Evolutionary conservation across 2,329 filamentous ascomycete species (phyloP).

Genomic region (Stylonectria norvegica): DNA sequence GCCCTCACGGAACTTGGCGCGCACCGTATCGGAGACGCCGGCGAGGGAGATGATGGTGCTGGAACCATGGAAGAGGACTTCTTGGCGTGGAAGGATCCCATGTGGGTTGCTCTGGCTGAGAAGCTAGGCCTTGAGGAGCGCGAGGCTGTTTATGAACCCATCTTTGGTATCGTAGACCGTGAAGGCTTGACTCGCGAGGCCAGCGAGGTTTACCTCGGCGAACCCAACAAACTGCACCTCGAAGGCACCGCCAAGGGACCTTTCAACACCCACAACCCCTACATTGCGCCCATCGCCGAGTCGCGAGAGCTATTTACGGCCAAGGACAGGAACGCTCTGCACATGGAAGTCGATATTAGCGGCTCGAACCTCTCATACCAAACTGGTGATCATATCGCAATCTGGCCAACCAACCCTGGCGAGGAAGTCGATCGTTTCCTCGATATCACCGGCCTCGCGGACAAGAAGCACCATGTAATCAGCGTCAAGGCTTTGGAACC

Average conservation of each 20-base stretch:
- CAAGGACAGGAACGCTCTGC: slow-evolving; percentile 90
- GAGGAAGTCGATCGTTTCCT: slow-evolving; percentile 89
- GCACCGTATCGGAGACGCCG: slow-evolving; percentile 77
- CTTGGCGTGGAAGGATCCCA: slow-evolving; percentile 97
- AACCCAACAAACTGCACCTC: slow-evolving; percentile 94
- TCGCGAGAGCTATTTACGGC: slow-evolving; percentile 88
- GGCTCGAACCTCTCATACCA: slow-evolving; percentile 89
- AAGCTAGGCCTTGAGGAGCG: slow-evolving; percentile 90
- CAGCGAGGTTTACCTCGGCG: slow-evolving; percentile 84
- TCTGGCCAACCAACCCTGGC: slow-evolving; percentile 96
- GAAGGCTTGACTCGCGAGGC: slow-evolving; percentile 71
- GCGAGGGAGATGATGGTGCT: slow-evolving; percentile 95
- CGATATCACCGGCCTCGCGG: slow-evolving; percentile 67
- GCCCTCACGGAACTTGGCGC: slow-evolving; percentile 79
- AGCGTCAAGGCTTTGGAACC: slow-evolving; percentile 87
- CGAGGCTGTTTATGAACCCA: slow-evolving; percentile 91
- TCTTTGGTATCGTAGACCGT: slow-evolving; percentile 78
- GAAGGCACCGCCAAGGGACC: slow-evolving; percentile 80
- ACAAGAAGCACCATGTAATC: slow-evolving; percentile 79
- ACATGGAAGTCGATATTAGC: slow-evolving; percentile 90
- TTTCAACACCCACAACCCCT: slow-evolving; percentile 95
- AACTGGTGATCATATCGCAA: slow-evolving; percentile 92
- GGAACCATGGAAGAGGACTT: slow-evolving; percentile 99
- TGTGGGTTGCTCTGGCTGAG: slow-evolving; percentile 84
- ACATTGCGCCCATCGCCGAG: slow-evolving; percentile 87